Evolutionary conservation across 169 alveolate genomes (phyloP), one percentile per base, ranked within the genome.

Genomic region (Theileria parva): DNA sequence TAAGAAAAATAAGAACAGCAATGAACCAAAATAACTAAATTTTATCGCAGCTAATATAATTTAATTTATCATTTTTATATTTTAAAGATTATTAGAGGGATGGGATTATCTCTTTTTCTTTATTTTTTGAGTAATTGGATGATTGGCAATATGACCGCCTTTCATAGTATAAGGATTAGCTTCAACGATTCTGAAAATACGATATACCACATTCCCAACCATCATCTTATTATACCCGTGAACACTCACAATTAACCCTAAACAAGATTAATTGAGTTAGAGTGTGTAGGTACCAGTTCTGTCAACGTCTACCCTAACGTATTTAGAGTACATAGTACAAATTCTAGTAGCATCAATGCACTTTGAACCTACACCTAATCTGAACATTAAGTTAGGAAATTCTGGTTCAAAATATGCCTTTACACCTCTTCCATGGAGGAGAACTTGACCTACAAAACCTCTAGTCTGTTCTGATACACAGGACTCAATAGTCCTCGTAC

Each of bases 301-400:
- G 60, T 91, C 95, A 23, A 92, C 92, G 13, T 91, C 86, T 17
- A 92, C 91, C 75, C 85, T 90, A 59, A 87, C 94, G 67, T 85
- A 77, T 67, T 78, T 84, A 51, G 93, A 80, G 77, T 88, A 91
- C 94, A 85, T 87, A 32, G 93, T 87, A 65, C 91, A 81, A 23
- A 92, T 81, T 32, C 95, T 86, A 27, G 95, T 91, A 48, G 92
- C 87, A 55, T 92, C 97, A 59, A 92, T 66, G 50, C 93, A 90
- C 66, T 93, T 93, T 13, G 94, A 90, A 7, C 97, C 96, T 23
- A 93, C 95, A 5, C 96, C 97, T 37, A 92, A 74, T 63, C 97
- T 92, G 80, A 92, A 86, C 88, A 91, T 88, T 55, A 93, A 85
- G 76, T 92, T 73, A 17, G 95, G 95, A 66, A 88, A 91, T 28